A percentile compares a stretch with the other conserved stretches of the same genome.
These are phyloP conservation scores for Vinca minor DNA, from an alignment of 257 asterid species.

Conservation along the genomic window DNA sequence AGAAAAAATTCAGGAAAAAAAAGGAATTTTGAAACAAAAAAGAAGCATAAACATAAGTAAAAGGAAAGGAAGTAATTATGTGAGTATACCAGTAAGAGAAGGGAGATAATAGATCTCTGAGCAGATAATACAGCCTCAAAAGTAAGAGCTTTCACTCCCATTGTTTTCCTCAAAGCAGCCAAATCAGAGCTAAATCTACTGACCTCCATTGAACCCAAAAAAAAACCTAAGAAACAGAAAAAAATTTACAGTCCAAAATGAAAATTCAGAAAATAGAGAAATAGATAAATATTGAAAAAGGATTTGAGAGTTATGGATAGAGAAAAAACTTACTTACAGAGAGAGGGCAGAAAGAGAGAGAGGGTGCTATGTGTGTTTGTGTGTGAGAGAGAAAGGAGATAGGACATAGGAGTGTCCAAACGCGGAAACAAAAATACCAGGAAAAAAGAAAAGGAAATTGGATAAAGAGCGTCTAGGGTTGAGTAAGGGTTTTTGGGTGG, in stretches of 20 bases:
- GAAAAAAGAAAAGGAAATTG: background rate
- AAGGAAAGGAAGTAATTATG: background rate
- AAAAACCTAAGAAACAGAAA: conserved; percentile 13
- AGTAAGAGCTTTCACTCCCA: conserved; percentile 34
- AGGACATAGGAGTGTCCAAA: conserved; percentile 31
- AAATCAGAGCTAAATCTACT: conserved; percentile 36
- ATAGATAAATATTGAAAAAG: conserved; percentile 7
- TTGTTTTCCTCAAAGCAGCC: conserved; percentile 28
- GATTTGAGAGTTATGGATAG: background rate
- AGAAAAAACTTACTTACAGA: background rate
- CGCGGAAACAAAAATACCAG: conserved; percentile 3
- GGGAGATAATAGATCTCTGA: conserved; percentile 48
- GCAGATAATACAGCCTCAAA: conserved; percentile 43
- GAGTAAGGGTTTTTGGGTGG: no score
- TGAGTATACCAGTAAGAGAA: conserved; percentile 48
- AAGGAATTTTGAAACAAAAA: background rate
- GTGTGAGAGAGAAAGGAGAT: conserved; percentile 9
- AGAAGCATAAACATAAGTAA: background rate
- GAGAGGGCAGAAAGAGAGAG: conserved; percentile 18
- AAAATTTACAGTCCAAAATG: background rate
- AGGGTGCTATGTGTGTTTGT: background rate
- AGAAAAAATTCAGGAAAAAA: conserved; percentile 6
- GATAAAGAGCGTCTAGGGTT: no score
- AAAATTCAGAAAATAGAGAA: no score
- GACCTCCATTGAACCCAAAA: conserved; percentile 76